Conservation (phyloP, 2,329 filamentous ascomycete genomes). For the Septoria linicola region DNA sequence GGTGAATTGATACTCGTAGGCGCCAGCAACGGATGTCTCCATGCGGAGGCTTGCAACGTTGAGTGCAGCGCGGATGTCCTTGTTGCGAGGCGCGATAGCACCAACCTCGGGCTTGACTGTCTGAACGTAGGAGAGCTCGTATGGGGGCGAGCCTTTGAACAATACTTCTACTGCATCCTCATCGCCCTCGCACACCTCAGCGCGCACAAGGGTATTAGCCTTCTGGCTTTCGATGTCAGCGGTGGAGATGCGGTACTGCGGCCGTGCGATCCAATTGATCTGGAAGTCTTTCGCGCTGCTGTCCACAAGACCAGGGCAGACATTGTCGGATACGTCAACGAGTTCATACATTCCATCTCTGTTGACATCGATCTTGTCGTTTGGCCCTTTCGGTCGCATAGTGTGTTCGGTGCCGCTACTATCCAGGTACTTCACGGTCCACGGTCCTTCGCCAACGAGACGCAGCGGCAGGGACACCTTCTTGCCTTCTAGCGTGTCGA, state of each 20-base stretch:
- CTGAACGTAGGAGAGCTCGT: slow-evolving; percentile 77
- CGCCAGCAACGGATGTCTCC: slow-evolving; percentile 79
- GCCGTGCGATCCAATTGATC: slow-evolving; percentile 82
- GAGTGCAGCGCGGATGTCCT: slow-evolving; percentile 73
- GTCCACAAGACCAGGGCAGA: slow-evolving; percentile 81
- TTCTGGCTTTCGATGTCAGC: slow-evolving; percentile 59
- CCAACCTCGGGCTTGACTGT: slow-evolving; percentile 68
- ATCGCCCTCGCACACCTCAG: slow-evolving; percentile 89
- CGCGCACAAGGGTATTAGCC: slow-evolving; percentile 64
- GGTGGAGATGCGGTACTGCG: slow-evolving; percentile 62
- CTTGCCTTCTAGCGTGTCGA: slow-evolving; percentile 74
- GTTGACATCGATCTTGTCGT: slow-evolving; percentile 34
- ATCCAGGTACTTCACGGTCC: slow-evolving; percentile 71
- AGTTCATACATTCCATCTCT: slow-evolving; percentile 72
- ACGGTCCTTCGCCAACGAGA: slow-evolving; percentile 81
- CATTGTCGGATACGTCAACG: slow-evolving; percentile 70
- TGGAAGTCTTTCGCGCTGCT: slow-evolving; percentile 70
- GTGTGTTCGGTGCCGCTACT: slow-evolving; percentile 37
- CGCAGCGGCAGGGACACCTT: slow-evolving; percentile 74
- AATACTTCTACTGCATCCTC: slow-evolving; percentile 83
- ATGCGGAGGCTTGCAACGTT: slow-evolving; percentile 76
- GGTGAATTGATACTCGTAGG: slow-evolving; percentile 82
- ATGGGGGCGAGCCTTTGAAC: slow-evolving; percentile 76
- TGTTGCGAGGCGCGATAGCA: slow-evolving; percentile 61
- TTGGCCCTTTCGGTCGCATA: slow-evolving; percentile 41